These are phyloP conservation scores for Xylaria telfairii DNA, from an alignment of 495 filamentous ascomycete species.

Conservation along the genomic window DNA sequence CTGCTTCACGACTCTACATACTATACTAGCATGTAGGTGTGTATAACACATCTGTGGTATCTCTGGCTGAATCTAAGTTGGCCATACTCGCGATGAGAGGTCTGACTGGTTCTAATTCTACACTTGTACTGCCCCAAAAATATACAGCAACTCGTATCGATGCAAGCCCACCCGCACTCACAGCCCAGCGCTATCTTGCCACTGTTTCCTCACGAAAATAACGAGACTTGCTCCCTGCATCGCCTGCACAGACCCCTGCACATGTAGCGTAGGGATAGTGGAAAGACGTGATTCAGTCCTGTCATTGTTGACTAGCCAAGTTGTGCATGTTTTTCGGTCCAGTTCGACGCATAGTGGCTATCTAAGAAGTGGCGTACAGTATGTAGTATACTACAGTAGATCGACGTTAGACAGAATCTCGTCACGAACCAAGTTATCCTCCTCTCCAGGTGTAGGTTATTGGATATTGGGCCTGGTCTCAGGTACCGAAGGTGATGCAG, in stretches of 20 bases:
- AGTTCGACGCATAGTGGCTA: neutral
- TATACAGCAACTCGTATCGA: constrained; percentile 4
- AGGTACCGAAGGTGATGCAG: neutral
- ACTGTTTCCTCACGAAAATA: neutral
- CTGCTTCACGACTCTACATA: too few relatives aligned
- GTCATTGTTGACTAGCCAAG: constrained; percentile 14
- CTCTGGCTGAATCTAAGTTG: constrained; percentile 6
- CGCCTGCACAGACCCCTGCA: neutral
- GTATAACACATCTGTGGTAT: neutral
- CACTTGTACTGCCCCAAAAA: neutral
- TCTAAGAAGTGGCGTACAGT: neutral
- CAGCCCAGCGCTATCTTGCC: neutral
- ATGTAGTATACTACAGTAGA: too few relatives aligned
- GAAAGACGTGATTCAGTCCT: constrained; percentile 17
- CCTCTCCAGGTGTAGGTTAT: neutral
- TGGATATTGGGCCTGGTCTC: neutral
- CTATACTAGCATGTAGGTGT: too few relatives aligned
- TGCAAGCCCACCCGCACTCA: constrained; percentile 4
- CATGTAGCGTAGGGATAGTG: neutral
- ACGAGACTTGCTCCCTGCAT: constrained; percentile 4
- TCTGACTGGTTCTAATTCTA: neutral
- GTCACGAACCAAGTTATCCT: constrained; percentile 7
- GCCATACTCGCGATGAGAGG: neutral
- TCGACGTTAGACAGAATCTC: constrained; percentile 15
- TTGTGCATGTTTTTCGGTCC: neutral